Base-by-base conservation (phyloP, 2,329 filamentous ascomycete genomes). In the Colletotrichum gloeosporioides region DNA sequence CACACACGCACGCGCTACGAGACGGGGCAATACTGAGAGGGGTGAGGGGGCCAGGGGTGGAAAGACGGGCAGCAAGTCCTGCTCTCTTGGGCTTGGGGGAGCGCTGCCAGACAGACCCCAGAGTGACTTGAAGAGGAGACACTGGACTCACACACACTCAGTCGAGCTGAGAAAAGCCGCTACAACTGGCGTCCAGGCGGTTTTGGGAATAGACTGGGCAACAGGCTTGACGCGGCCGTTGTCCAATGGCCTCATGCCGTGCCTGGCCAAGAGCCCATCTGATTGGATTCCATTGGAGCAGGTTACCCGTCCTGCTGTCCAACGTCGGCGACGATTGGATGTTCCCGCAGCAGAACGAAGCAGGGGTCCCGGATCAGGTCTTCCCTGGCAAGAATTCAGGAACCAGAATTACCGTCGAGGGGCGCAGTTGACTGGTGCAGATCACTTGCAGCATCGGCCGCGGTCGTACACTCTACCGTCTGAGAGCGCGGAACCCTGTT, bases 401-500 rank as follows among this genome's bases (percentile, higher is more conserved):
- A 77, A 77, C 75, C 66, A 75, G 66, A 70, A 55, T 63, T 59
- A 75, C 55, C 71, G 72, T 75, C 71, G 18, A 75, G 75, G 66
- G 75, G 75, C 75, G 71, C 66, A 77, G 75, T 75, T 57, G 61
- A 63, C 55, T 59, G 66, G 22, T 34, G 71, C 53, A 66, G 75
- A 77, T 71, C 75, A 44, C 57, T 55, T 13, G 34, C 73, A 22
- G 18, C 22, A 69, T 53, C 32, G 57, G 44, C 36, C 39, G 13
- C 16, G 36, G 34, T 61, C 10, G 75, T 70, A 70, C 29, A 9
- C 25, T 16, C 31, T 77, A 77, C 65, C 22, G 22, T 31, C 15
- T 6, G 4, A 32, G 8, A 10, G 22, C 25, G 8, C 6, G 8
- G 4, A 49, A 27, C 15, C 18, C 16, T 74, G 75, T 75, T 77